A percentile compares a stretch with the other conserved stretches of the same genome.
Conservation (phyloP, 164 flowering plant genomes). For the Vitis labrusca region DNA sequence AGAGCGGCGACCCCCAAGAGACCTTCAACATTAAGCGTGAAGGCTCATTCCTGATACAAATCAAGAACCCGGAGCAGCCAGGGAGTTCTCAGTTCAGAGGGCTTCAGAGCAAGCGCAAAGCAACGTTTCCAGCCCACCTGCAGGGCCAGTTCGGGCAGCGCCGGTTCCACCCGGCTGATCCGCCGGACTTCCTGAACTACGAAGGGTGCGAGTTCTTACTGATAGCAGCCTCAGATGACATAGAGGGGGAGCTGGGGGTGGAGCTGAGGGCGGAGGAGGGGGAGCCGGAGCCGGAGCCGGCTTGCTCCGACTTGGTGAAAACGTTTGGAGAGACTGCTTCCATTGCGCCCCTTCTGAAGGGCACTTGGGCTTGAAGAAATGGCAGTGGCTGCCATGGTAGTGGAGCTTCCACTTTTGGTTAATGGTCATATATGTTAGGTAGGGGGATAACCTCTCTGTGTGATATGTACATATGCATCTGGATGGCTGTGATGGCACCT, state of each 20-base stretch:
- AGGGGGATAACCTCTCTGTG: too few relatives aligned
- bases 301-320: conserved; percentile 23
- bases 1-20: conserved; percentile 52
- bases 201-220: conserved; percentile 84
- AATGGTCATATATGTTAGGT: too few relatives aligned
- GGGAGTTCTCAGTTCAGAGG: conserved; percentile 37
- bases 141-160: conserved; percentile 53
- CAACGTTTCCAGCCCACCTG: conserved; percentile 67
- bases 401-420: too few relatives aligned
- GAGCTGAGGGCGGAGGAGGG: conserved; percentile 29
- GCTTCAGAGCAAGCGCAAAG: conserved; percentile 60
- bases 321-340: conserved; percentile 23
- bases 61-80: conserved; percentile 70
- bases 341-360: conserved; percentile 20
- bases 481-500: too few relatives aligned
- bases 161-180: conserved; percentile 52
- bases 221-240: conserved; percentile 71
- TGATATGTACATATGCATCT: too few relatives aligned
- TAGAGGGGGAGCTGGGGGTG: conserved; percentile 71
- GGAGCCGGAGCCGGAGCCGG: conserved; percentile 11
- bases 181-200: conserved; percentile 75
- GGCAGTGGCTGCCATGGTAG: too few relatives aligned
- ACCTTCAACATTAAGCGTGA: conserved; percentile 54
- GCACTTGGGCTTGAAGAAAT: conserved; percentile 25
- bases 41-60: conserved; percentile 71